These are phyloP conservation scores for Helianthus annuus DNA, from an alignment of 129 eudicot species.

Conservation along the genomic window HanXRQr2.0-SUNRISE NC_035433.2:129299017-129299516, in stretches of 20 bases:
- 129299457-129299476: not conserved
- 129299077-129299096: too few relatives aligned
- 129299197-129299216: not conserved
- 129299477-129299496: not conserved
- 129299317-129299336: not conserved
- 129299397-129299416: not conserved
- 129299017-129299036: slow-evolving; percentile 14
- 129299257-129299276: not conserved
- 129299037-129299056: not conserved
- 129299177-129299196: not conserved
- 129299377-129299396: not conserved
- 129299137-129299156: not conserved
- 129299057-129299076: too few relatives aligned
- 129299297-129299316: not conserved
- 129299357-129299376: not conserved
- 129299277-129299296: not conserved
- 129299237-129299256: too few relatives aligned
- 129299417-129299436: not conserved
- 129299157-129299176: not conserved
- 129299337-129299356: not conserved
- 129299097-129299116: too few relatives aligned
- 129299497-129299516: not conserved
- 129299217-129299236: not conserved
- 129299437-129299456: not conserved
- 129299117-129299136: too few relatives aligned